These are phyloP conservation scores for Plantago major DNA, from an alignment of 257 asterid genomes.

Conservation along the genomic window DNA sequence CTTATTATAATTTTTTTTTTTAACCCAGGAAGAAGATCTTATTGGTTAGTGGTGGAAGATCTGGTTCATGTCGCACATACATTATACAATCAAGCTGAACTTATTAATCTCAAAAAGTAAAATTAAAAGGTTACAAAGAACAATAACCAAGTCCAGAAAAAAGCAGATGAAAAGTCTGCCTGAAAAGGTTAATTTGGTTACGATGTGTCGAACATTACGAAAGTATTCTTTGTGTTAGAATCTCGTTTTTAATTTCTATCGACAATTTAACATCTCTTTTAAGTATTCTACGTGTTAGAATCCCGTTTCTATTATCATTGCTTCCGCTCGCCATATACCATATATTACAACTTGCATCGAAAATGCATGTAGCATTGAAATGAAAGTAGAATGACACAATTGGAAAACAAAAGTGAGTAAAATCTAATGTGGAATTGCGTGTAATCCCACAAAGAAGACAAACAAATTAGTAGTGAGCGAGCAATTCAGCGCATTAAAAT, in stretches of 20 bases:
- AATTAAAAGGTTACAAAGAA: not conserved
- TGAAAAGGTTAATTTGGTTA: not conserved
- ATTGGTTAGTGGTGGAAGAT: conserved; percentile 26
- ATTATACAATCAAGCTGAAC: conserved; percentile 2
- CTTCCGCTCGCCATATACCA: too few species aligned
- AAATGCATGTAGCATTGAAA: conserved; percentile 1
- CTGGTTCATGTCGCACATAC: conserved; percentile 30
- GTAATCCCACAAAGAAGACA: conserved; percentile 47
- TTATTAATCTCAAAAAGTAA: not conserved
- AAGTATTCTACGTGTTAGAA: too few species aligned
- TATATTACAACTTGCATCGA: not conserved
- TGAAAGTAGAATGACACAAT: conserved; percentile 1
- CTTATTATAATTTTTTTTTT: not conserved
- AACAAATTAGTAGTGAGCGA: not conserved
- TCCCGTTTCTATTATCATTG: too few species aligned
- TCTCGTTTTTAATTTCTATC: too few species aligned
- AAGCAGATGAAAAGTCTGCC: not conserved
- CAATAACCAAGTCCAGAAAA: not conserved
- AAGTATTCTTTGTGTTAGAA: too few species aligned
- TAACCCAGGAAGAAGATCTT: not conserved
- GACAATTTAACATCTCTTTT: too few species aligned
- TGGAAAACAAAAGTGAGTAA: too few species aligned
- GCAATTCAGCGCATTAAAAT: conserved; percentile 16
- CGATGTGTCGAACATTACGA: not conserved
- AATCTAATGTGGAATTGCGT: conserved; percentile 36